A percentile compares a stretch with the other conserved stretches of the same genome.
These are phyloP conservation scores for Monascus purpureus DNA, from an alignment of 495 filamentous ascomycete species.

Conservation along the genomic window DNA sequence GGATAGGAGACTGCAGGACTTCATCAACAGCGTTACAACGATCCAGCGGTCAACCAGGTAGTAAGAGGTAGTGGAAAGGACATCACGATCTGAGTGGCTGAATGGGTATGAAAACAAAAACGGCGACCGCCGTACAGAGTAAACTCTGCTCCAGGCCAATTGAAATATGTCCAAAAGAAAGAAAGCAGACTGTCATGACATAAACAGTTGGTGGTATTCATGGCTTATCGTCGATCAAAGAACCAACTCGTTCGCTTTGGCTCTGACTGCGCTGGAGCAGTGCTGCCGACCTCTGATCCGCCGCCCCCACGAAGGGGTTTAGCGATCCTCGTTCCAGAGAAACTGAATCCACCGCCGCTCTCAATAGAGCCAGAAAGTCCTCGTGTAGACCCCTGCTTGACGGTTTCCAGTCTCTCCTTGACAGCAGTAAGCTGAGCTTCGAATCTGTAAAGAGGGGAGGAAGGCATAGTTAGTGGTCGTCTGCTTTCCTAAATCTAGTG, in stretches of 20 bases:
- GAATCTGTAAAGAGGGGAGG: slow-evolving; percentile 46
- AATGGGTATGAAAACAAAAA: too few relatives aligned
- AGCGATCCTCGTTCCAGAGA: slow-evolving; percentile 73
- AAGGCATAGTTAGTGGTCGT: slow-evolving; percentile 1
- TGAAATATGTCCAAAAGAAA: too few relatives aligned
- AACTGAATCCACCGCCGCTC: slow-evolving; percentile 52
- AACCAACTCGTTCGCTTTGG: slow-evolving; percentile 35
- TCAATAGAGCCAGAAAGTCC: slow-evolving; percentile 53
- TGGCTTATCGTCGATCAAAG: slow-evolving; percentile 33
- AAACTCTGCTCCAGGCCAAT: too few relatives aligned
- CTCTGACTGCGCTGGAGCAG: slow-evolving; percentile 22
- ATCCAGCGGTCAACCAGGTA: too few relatives aligned
- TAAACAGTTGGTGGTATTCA: too few relatives aligned
- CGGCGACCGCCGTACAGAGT: too few relatives aligned
- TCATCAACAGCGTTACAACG: too few relatives aligned
- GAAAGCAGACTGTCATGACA: too few relatives aligned
- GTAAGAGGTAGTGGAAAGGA: too few relatives aligned
- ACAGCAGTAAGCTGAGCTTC: slow-evolving; percentile 93
- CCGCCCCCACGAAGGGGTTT: slow-evolving; percentile 95
- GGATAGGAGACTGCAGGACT: too few relatives aligned
- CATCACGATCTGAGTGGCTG: too few relatives aligned
- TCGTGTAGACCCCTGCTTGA: slow-evolving; percentile 76
- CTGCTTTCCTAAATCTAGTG: slow-evolving; percentile 2
- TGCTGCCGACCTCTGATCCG: slow-evolving; percentile 38
- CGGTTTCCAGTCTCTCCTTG: slow-evolving; percentile 93